A percentile compares a stretch with the other conserved stretches of the same genome.
Conservation (phyloP, 768 basidiomycete genomes). For the Candolleomyces eurysporus region DNA sequence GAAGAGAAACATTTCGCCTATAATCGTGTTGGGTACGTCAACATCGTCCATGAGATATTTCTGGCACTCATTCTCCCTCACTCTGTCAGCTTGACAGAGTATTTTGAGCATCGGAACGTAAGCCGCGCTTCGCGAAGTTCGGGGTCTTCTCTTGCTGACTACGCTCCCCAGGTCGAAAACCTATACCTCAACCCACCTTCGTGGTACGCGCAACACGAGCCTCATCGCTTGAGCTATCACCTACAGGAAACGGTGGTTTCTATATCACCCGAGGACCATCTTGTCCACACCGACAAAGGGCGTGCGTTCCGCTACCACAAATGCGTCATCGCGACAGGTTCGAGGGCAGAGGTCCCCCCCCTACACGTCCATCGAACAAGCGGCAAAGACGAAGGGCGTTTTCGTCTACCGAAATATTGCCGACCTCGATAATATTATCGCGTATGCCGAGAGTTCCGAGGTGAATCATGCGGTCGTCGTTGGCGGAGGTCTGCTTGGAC, state of each 20-base stretch:
- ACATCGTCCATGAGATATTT: constrained; percentile 5
- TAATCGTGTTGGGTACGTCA: constrained; percentile 47
- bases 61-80: background rate
- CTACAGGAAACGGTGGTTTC: constrained; percentile 46
- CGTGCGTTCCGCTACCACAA: constrained; percentile 52
- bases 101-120: constrained; percentile 55
- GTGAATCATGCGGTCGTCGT: constrained; percentile 55
- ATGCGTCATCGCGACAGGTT: constrained; percentile 71
- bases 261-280: constrained; percentile 36
- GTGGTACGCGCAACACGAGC: constrained; percentile 62
- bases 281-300: constrained; percentile 46
- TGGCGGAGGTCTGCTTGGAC: constrained; percentile 69
- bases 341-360: constrained; percentile 60
- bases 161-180: constrained; percentile 39
- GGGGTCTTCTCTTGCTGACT: background rate
- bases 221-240: constrained; percentile 52
- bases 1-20: constrained; percentile 56
- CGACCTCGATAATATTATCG: constrained; percentile 63
- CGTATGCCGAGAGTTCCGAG: constrained; percentile 47
- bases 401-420: constrained; percentile 74
- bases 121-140: background rate
- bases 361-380: constrained; percentile 43
- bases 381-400: constrained; percentile 46
- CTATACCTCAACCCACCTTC: constrained; percentile 54
- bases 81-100: constrained; percentile 45